A percentile compares a stretch with the other conserved stretches of the same genome.
These are phyloP conservation scores for Aspergillus tamarii DNA, from an alignment of 2,329 filamentous ascomycete genomes.

Conservation along the genomic window DNA sequence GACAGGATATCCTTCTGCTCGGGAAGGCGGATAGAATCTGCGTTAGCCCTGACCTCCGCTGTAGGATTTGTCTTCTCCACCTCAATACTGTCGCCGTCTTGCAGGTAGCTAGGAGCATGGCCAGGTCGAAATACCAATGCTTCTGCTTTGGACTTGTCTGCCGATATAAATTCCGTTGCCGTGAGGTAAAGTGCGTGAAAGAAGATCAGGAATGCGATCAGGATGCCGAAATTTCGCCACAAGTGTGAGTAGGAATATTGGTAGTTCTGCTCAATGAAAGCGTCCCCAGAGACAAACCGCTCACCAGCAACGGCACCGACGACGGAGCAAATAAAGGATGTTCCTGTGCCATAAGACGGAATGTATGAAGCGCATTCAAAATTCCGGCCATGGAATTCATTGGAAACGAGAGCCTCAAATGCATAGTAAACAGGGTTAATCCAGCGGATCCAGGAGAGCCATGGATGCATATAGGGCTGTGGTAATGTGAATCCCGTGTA, in stretches of 20 bases:
- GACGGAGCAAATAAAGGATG: conserved; percentile 57
- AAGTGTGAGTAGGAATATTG: conserved; percentile 60
- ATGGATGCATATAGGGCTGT: conserved; percentile 65
- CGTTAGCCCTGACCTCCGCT: conserved; percentile 48
- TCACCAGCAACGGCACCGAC: conserved; percentile 60
- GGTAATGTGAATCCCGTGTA: conserved; percentile 48
- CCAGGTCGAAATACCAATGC: conserved; percentile 70
- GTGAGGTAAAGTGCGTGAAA: conserved; percentile 62
- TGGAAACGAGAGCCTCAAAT: conserved; percentile 77
- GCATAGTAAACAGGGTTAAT: conserved; percentile 75
- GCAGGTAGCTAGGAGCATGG: conserved; percentile 29
- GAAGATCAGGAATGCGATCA: conserved; percentile 64
- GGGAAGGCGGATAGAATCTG: conserved; percentile 49
- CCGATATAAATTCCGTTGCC: conserved; percentile 45
- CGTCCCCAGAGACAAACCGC: conserved; percentile 60
- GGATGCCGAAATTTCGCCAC: conserved; percentile 70
- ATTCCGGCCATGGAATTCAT: conserved; percentile 70
- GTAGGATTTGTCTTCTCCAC: background rate
- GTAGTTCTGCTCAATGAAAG: conserved; percentile 58
- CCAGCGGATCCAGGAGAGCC: conserved; percentile 80
- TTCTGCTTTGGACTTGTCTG: conserved; percentile 74
- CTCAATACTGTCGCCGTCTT: background rate
- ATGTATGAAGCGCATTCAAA: conserved; percentile 55
- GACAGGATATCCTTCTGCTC: conserved; percentile 73
- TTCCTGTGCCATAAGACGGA: conserved; percentile 42